These are phyloP conservation scores for Aspergillus ustus DNA, from an alignment of 2,329 filamentous ascomycete genomes.

Conservation along the genomic window DNA sequence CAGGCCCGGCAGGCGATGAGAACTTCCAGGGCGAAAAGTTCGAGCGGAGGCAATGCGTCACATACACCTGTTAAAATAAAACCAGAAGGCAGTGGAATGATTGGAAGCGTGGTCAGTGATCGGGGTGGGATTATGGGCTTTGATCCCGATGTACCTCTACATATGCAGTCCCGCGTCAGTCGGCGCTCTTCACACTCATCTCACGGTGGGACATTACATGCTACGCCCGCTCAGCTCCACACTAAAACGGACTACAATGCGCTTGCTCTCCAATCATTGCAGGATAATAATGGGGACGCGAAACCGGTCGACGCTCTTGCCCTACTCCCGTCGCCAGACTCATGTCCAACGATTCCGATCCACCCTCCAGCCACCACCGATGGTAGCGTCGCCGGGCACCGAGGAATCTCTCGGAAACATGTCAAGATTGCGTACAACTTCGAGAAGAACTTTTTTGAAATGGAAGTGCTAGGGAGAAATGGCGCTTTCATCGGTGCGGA, in stretches of 20 bases:
- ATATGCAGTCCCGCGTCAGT: conserved; percentile 46
- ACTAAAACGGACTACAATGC: conserved; percentile 51
- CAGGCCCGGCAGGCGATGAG: conserved; percentile 47
- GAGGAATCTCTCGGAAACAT: conserved; percentile 66
- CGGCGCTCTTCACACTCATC: conserved; percentile 58
- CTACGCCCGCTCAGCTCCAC: conserved; percentile 44
- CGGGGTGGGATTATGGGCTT: conserved; percentile 60
- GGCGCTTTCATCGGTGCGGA: conserved; percentile 60
- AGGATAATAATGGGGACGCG: conserved; percentile 40
- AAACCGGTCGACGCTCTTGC: conserved; percentile 53
- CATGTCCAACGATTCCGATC: conserved; percentile 63
- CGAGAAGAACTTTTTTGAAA: conserved; percentile 60
- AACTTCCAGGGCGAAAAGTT: conserved; percentile 51
- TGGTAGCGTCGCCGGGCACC: conserved; percentile 55
- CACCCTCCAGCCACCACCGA: conserved; percentile 57
- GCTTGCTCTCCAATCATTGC: conserved; percentile 50
- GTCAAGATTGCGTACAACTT: conserved; percentile 66
- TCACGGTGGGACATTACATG: conserved; percentile 44
- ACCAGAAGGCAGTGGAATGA: conserved; percentile 49
- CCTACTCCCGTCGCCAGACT: conserved; percentile 55
- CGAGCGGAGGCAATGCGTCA: conserved; percentile 49
- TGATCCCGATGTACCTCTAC: conserved; percentile 48
- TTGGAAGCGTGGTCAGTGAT: conserved; percentile 59
- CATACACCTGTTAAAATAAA: conserved; percentile 52
- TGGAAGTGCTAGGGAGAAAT: conserved; percentile 64